A percentile compares a stretch with the other conserved stretches of the same genome.
phyloP scores from a whole-genome alignment of 73 alveolate genomes.

The Paramecium sonneborni region DNA sequence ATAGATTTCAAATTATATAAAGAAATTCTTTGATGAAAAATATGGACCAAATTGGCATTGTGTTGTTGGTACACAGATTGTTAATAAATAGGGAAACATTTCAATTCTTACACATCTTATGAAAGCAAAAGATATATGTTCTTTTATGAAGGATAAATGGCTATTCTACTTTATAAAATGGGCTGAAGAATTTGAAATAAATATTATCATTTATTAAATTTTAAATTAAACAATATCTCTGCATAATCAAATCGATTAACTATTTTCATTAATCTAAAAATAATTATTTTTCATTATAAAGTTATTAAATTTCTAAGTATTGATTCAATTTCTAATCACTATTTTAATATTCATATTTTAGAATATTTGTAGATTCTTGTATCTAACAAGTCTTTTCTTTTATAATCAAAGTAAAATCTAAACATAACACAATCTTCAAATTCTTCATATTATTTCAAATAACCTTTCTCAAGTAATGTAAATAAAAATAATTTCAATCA shows the following conservation, averaged over 20 bases:
- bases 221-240: neutral
- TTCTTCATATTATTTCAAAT: neutral
- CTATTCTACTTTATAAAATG: slow-evolving; percentile 88
- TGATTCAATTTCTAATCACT: neutral
- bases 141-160: slow-evolving; percentile 97
- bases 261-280: neutral
- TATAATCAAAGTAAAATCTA: no score
- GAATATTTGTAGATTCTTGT: neutral
- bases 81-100: slow-evolving; percentile 85
- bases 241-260: neutral
- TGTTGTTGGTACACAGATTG: slow-evolving; percentile 55
- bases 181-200: slow-evolving; percentile 50
- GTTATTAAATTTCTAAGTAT: neutral
- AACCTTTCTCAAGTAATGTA: slow-evolving; percentile 29
- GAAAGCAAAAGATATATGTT: slow-evolving; percentile 93
- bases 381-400: neutral
- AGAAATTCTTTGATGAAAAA: slow-evolving; percentile 94
- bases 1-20: slow-evolving; percentile 87
- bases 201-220: no score
- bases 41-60: slow-evolving; percentile 93
- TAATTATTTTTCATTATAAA: neutral
- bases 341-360: no score
- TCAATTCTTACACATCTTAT: slow-evolving; percentile 91
- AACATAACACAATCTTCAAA: slow-evolving; percentile 43
- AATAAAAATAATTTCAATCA: no score